Conservation (phyloP, 2,329 filamentous ascomycete species). For the Diaporthe humulicola region DNA sequence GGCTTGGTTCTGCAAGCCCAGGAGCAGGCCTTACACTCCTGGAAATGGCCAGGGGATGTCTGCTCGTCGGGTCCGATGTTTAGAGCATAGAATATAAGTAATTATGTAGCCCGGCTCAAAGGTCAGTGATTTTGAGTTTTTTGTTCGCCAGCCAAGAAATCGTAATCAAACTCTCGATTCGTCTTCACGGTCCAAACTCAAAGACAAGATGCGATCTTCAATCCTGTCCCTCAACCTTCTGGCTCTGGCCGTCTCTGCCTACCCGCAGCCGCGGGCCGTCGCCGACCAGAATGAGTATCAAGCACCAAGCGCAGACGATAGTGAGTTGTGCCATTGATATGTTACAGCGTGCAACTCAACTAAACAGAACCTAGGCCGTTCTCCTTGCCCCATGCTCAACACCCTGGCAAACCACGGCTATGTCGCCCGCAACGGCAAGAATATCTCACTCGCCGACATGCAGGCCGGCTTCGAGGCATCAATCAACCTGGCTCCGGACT, state of each 20-base stretch:
- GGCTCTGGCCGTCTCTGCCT: conserved; percentile 7
- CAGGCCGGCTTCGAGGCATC: conserved; percentile 9
- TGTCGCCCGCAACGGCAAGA: conserved; percentile 21
- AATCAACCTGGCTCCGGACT: conserved; percentile 17
- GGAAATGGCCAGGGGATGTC: neutral
- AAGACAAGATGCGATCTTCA: conserved; percentile 13
- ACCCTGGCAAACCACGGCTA: conserved; percentile 30
- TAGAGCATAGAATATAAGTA: neutral
- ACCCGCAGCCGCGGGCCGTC: neutral
- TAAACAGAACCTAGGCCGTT: neutral
- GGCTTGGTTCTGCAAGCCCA: neutral
- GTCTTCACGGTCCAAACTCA: neutral
- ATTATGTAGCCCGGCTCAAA: neutral
- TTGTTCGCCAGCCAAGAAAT: neutral
- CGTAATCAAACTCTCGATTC: neutral
- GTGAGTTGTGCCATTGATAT: neutral
- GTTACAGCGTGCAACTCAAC: neutral
- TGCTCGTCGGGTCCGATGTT: neutral
- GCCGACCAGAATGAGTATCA: conserved; percentile 3
- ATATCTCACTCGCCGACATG: conserved; percentile 12
- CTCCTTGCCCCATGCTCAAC: conserved; percentile 31
- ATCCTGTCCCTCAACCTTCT: conserved; percentile 1
- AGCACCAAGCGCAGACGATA: conserved; percentile 10
- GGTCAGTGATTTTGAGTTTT: neutral
- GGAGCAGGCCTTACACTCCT: neutral